A percentile compares a stretch with the other conserved stretches of the same genome.
Evolutionary conservation across 306 rosid genomes (phyloP).

Genomic region (Ormosia semicastrata): DNA sequence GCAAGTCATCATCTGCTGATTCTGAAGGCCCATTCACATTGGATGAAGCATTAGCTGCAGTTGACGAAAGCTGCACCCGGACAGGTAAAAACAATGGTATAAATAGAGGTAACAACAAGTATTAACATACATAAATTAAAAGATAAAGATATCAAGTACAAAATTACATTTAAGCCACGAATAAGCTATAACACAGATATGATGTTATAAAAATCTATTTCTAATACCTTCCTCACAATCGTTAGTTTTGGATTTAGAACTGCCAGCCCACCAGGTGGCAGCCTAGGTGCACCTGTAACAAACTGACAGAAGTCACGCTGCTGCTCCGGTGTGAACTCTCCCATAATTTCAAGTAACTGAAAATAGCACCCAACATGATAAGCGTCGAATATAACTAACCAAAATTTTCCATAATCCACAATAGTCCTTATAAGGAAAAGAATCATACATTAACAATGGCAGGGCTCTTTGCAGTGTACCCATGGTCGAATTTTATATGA

Average conservation of each 20-base stretch:
- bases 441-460: conserved; percentile 81
- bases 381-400: conserved; percentile 17
- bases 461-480: conserved; percentile 95
- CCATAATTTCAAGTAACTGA: conserved; percentile 92
- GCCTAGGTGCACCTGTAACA: conserved; percentile 97
- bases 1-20: conserved; percentile 92
- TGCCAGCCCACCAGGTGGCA: conserved; percentile 95
- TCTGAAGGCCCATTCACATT: conserved; percentile 81
- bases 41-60: conserved; percentile 55
- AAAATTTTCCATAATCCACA: conserved; percentile 8
- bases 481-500: conserved; percentile 97
- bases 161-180: neutral
- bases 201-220: neutral
- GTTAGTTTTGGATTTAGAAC: conserved; percentile 92
- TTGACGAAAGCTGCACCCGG: conserved; percentile 72
- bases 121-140: no score
- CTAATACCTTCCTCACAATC: conserved; percentile 90
- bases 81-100: neutral
- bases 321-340: conserved; percentile 88
- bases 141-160: neutral
- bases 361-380: conserved; percentile 28
- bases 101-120: no score
- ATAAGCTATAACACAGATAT: neutral
- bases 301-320: conserved; percentile 96
- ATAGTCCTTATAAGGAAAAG: neutral